A percentile compares a stretch with the other conserved stretches of the same genome.
Evolutionary conservation across 2,329 filamentous ascomycete species (phyloP).

Genomic region (Colletotrichum tofieldiae): DNA sequence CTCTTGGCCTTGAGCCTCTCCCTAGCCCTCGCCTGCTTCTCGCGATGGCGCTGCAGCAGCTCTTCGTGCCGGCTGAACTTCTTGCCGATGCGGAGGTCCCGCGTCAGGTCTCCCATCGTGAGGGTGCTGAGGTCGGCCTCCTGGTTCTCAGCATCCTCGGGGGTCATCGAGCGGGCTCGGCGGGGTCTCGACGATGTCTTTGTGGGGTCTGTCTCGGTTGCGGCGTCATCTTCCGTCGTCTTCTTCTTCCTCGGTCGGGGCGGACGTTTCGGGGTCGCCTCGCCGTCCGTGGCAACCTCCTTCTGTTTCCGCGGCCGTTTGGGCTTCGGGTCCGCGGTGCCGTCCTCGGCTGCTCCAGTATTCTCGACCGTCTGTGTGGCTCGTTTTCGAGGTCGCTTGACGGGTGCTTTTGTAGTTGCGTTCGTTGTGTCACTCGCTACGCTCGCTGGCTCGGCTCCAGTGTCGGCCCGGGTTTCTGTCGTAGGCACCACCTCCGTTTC

Average conservation of each 20-base stretch:
- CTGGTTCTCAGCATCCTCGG: slow-evolving; percentile 74
- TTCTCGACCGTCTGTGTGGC: slow-evolving; percentile 23
- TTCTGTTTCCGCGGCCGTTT: slow-evolving; percentile 43
- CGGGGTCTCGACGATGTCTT: slow-evolving; percentile 42
- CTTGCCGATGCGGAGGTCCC: slow-evolving; percentile 79
- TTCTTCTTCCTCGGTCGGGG: slow-evolving; percentile 44
- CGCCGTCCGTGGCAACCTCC: slow-evolving; percentile 33
- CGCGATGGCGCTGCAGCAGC: slow-evolving; percentile 77
- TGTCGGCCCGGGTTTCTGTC: slow-evolving; percentile 12
- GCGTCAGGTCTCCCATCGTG: slow-evolving; percentile 81
- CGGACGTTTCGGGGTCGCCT: slow-evolving; percentile 29
- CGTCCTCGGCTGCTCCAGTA: slow-evolving; percentile 15
- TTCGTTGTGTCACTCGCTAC: slow-evolving; percentile 3
- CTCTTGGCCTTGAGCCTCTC: slow-evolving; percentile 52
- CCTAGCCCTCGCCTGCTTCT: slow-evolving; percentile 55
- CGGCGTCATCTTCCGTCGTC: slow-evolving; percentile 17
- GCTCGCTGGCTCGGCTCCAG: not conserved
- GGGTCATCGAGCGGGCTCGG: slow-evolving; percentile 67
- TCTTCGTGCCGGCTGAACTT: slow-evolving; percentile 82
- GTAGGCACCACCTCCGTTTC: not conserved
- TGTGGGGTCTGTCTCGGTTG: slow-evolving; percentile 37
- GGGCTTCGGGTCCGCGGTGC: slow-evolving; percentile 31
- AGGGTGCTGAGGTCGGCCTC: slow-evolving; percentile 77
- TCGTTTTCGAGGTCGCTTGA: slow-evolving; percentile 40
- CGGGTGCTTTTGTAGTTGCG: slow-evolving; percentile 9